Evolutionary conservation across 2,329 filamentous ascomycete genomes (phyloP).

Genomic region (Fusarium sp.): DNA sequence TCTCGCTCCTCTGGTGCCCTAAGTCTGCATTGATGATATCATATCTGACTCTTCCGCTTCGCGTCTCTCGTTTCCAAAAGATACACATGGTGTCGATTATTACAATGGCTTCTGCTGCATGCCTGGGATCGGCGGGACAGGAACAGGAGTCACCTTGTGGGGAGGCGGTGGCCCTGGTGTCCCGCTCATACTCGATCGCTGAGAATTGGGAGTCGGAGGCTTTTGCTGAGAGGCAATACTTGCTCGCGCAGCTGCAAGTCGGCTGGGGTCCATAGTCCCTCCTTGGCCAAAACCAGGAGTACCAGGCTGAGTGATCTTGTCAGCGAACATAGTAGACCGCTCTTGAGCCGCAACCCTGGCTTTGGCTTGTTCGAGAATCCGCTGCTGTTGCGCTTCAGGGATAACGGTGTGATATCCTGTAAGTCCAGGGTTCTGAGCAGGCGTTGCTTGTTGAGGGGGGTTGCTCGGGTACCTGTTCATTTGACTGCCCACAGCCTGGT

Average conservation of each 20-base stretch:
- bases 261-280: conserved; percentile 42
- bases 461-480: conserved; percentile 49
- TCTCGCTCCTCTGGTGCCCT: conserved; percentile 4
- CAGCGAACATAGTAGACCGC: conserved; percentile 51
- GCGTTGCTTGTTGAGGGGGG: conserved; percentile 41
- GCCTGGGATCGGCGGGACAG: conserved; percentile 54
- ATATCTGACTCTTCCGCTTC: conserved; percentile 5
- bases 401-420: conserved; percentile 61
- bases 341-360: conserved; percentile 58
- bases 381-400: conserved; percentile 59
- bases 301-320: conserved; percentile 59
- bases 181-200: conserved; percentile 47
- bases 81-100: conserved; percentile 5
- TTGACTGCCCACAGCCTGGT: conserved; percentile 43
- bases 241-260: conserved; percentile 48
- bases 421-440: conserved; percentile 49
- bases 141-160: conserved; percentile 56
- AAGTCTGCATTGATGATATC: neutral
- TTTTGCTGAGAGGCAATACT: conserved; percentile 49
- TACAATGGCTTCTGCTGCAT: conserved; percentile 45
- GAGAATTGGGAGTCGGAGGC: conserved; percentile 48
- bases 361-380: conserved; percentile 61
- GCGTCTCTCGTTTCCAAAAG: conserved; percentile 14
- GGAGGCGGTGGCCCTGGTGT: conserved; percentile 48
- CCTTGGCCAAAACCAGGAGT: conserved; percentile 40